A percentile compares a stretch with the other conserved stretches of the same genome.
These are phyloP conservation scores for Citeromyces siamensis DNA, from an alignment of 1,139 yeast genomes.

Conservation along the genomic window DNA sequence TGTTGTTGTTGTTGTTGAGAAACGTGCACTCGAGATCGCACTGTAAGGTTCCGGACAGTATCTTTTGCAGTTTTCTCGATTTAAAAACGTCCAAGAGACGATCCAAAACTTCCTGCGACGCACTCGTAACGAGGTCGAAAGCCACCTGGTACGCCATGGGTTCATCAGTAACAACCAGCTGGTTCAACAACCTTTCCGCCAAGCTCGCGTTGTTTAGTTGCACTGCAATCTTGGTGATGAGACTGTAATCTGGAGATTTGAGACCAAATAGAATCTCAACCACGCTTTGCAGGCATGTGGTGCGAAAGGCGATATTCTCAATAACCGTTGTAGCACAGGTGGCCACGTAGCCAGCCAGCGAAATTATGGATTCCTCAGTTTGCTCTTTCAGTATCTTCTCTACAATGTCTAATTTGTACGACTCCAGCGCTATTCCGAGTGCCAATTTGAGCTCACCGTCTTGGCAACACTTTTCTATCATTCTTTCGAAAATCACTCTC, in stretches of 20 bases:
- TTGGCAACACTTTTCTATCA: constrained; percentile 70
- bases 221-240: constrained; percentile 74
- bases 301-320: constrained; percentile 49
- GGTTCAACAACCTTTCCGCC: constrained; percentile 58
- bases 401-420: constrained; percentile 76
- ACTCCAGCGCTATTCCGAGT: constrained; percentile 83
- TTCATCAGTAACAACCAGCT: constrained; percentile 30
- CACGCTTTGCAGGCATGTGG: constrained; percentile 47
- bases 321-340: constrained; percentile 59
- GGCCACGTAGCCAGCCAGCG: constrained; percentile 54
- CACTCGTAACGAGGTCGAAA: constrained; percentile 84
- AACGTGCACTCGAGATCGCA: constrained; percentile 90
- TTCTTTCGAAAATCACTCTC: constrained; percentile 62
- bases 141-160: constrained; percentile 84
- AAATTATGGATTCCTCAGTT: constrained; percentile 37
- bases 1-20: constrained; percentile 73
- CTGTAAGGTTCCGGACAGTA: constrained; percentile 87
- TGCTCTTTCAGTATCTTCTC: constrained; percentile 44
- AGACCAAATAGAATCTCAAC: constrained; percentile 48
- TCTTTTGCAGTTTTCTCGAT: constrained; percentile 42
- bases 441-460: constrained; percentile 71
- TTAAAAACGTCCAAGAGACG: constrained; percentile 37
- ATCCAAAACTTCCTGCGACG: constrained; percentile 82
- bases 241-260: constrained; percentile 62
- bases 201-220: constrained; percentile 69